Base-by-base conservation (phyloP, 2,329 filamentous ascomycete genomes). In the Scleromitrula shiraiana region DNA sequence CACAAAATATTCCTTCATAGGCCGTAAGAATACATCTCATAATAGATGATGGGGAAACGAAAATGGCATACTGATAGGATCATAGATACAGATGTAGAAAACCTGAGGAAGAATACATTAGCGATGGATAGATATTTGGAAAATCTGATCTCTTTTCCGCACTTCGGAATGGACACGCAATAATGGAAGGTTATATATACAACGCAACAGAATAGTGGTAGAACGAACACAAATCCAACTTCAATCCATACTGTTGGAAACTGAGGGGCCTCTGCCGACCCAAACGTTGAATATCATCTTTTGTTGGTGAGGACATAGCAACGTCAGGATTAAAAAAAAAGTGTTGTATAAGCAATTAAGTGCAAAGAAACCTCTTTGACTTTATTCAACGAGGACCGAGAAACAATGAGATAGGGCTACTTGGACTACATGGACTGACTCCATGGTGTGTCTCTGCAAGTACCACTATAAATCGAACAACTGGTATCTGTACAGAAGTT, bases 1-100 rank as follows among this genome's bases (percentile, higher is more conserved):
- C 47, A 90, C 71, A 52, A 77, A 77, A 60, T 77, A 82, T 62
- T 82, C 78, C 67, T 72, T 7, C 2, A 22, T 36, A 22, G 23
- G 39, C n/a, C 7, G 15, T 36, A 26, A 27, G 22, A 22, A 44
- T n/a, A 10, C 14, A 26, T 15, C 9, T 42, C 15, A 20, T 7
- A 5, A 22, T 35, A 17, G 9, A 9, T 22, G 20, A 23, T 19
- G 7, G 9, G 19, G 20, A 33, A 10, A 9, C 14, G 6, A 14
- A 17, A 29, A 32, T 12, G 29, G 42, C 38, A 27, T 42, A 48
- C 45, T 15, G 45, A 48, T 20, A 48, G 45, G 12, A 48, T 35
- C 23, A 27, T 24, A 17, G 45, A 48, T 27, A 48, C 30, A n/a
- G 38, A 48, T 14, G 26, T 48, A 15, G 45, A 48, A 27, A 42